Evolutionary conservation across 768 basidiomycete species (phyloP).

Genomic region (Mycena epipterygia): DNA sequence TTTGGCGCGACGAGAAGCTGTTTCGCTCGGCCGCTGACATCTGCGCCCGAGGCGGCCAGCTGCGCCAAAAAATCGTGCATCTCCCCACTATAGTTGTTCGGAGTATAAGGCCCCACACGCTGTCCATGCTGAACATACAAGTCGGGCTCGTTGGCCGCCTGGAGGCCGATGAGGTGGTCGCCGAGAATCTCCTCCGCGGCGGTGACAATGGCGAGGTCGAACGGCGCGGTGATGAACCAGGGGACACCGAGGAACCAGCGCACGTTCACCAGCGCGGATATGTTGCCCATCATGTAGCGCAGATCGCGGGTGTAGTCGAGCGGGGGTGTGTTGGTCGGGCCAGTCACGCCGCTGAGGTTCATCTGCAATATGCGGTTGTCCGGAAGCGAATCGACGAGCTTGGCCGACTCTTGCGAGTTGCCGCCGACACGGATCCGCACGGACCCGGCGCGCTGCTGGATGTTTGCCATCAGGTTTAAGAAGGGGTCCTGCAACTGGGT

Average conservation of each 20-base stretch:
- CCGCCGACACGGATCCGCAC: conserved; percentile 83
- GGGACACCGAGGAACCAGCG: conserved; percentile 61
- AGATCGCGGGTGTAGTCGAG: conserved; percentile 64
- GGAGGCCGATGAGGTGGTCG: conserved; percentile 20
- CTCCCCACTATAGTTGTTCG: not conserved
- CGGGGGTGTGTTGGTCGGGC: conserved; percentile 61
- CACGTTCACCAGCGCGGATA: conserved; percentile 56
- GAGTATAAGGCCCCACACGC: not conserved
- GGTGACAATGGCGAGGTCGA: conserved; percentile 14
- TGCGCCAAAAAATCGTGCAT: not conserved
- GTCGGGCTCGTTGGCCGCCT: conserved; percentile 25
- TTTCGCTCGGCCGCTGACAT: conserved; percentile 4
- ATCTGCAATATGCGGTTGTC: conserved; percentile 52
- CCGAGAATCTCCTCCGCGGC: conserved; percentile 25
- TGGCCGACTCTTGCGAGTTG: conserved; percentile 82
- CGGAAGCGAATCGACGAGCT: conserved; percentile 61
- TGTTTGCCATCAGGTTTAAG: conserved; percentile 82
- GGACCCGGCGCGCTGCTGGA: conserved; percentile 71
- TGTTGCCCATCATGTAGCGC: conserved; percentile 64
- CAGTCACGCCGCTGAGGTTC: conserved; percentile 25
- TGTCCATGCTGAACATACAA: not conserved
- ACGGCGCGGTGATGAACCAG: conserved; percentile 22
- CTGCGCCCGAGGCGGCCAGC: not conserved
- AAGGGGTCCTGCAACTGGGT: conserved; percentile 70
- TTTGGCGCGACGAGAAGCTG: conserved; percentile 61